Evolutionary conservation across 257 asterid genomes (phyloP), one percentile per base, ranked within the genome.

Genomic region (Scutellaria barbata): DNA sequence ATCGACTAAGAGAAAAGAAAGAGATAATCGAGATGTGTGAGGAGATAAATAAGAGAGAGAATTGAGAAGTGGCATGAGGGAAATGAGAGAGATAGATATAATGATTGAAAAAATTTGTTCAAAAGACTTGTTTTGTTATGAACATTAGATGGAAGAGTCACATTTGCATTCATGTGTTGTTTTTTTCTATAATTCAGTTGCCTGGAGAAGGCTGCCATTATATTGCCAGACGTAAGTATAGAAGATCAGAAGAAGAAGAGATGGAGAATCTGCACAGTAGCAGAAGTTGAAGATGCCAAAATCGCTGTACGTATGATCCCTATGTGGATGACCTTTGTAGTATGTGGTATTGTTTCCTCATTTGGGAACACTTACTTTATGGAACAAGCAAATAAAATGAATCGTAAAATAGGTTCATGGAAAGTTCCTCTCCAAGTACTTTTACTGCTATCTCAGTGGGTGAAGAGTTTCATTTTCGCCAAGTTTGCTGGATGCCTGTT

Each of bases 161-260:
- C 35, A 30, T 30, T 30, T 30, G 5, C 35, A 4, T 5, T 30
- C 4, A 30, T 30, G 5, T 2, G 35, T 30, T 2, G 5, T 30
- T 30, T 4, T 30, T 4, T 30, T 2, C 35, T 30, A 30, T 62
- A 17, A 8, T 45, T 53, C 43, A 86, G 93, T 81, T 74, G 75
- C 56, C 62, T 89, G 52, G 90, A 87, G 79, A 89, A 85, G 80
- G 96, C 96, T 18, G 88, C 92, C n/a, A 76, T 84, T 8, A 75
- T 8, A 71, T 14, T 9, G 30, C 69, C 81, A 10, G 54, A n/a
- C 11, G 12, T 2, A 22, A 2, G 5, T 22, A 48, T 11, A 2
- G 72, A 33, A 10, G 77, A 64, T 10, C 80, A 25, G 8, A 47
- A 0, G 13, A 64, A 5, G 2, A 59, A 70, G 8, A 68, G 46